Evolutionary conservation across 768 basidiomycete genomes (phyloP), one percentile per base, ranked within the genome.

Genomic region (Aureoboletus auriporus): DNA sequence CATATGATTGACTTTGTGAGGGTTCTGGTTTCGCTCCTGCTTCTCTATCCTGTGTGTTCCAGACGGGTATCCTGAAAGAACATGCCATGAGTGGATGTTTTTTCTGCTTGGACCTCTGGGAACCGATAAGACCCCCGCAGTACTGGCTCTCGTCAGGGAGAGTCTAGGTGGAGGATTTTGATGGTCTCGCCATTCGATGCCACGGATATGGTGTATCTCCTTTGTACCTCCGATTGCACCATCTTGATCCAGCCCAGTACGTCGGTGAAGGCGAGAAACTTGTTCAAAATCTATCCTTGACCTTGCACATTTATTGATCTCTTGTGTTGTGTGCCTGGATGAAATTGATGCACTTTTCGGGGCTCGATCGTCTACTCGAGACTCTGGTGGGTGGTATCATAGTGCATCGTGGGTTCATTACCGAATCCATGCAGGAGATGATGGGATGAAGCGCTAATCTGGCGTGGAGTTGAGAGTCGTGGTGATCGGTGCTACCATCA

Each of bases 351-450:
- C 93, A 2, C 77, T 97, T 6, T 92, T 96, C 58, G 89, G 90
- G 36, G 89, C 92, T 37, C 84, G 93, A 16, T 76, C 82, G 59
- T 85, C 89, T 13, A 77, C 79, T 4, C 77, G 86, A 10, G 86
- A 89, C 44, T 83, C 83, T n/a, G n/a, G n/a, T n/a, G 35, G 89
- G 86, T 8, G 83, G 91, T 46, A 82, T 82, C 11, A 77, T 87
- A 58, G 90, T 90, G 6, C 92, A 95, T 59, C 76, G 92, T 35
- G 87, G 90, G 39, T 82, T 94, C 44, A 86, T 90, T 62, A 93
- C 90, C 9, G 89, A 93, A 65, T 92, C 92, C 65, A 92, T 93
- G 89, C 89, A 90, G 62, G 92, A 95, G 64, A 95, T 97, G 93
- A 97, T 59, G 93, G 93, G 3, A 70, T 97, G 49, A 87, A 83